Percentiles rank a stretch among this genome's conserved stretches.
Evolutionary conservation across 1,139 yeast genomes (phyloP).

Genomic region (Zhuliangozyma parablackwelliae): DNA sequence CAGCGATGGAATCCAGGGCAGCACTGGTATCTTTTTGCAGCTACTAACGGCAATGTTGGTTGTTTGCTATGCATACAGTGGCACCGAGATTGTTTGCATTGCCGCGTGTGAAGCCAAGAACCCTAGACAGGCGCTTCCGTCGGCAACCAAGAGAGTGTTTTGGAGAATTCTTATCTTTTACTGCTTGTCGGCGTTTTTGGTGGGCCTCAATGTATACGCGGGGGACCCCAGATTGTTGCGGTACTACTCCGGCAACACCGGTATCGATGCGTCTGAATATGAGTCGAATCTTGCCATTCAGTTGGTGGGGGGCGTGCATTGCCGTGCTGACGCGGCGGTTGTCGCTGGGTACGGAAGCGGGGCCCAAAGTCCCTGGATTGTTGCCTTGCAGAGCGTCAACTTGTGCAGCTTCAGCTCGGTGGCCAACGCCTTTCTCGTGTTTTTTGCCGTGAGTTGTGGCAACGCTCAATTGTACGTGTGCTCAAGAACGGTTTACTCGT

Average conservation of each 20-base stretch:
- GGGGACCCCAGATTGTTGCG: slow-evolving; percentile 70
- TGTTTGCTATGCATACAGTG: slow-evolving; percentile 71
- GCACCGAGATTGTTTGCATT: slow-evolving; percentile 77
- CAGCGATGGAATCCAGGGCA: slow-evolving; percentile 55
- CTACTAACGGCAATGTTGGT: slow-evolving; percentile 59
- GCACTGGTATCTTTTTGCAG: slow-evolving; percentile 60
- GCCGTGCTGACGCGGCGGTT: slow-evolving; percentile 26
- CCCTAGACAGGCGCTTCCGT: slow-evolving; percentile 74
- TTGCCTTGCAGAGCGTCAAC: slow-evolving; percentile 70
- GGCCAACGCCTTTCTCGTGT: slow-evolving; percentile 62
- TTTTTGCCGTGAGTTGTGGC: slow-evolving; percentile 75
- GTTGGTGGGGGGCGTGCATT: slow-evolving; percentile 38
- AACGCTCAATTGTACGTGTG: slow-evolving; percentile 75
- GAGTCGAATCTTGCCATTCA: slow-evolving; percentile 28
- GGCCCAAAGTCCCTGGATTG: slow-evolving; percentile 74
- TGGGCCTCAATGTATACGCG: slow-evolving; percentile 66
- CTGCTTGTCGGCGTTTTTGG: slow-evolving; percentile 63
- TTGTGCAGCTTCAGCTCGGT: slow-evolving; percentile 59
- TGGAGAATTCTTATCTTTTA: slow-evolving; percentile 69
- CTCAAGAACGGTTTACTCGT: slow-evolving; percentile 71
- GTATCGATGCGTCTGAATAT: slow-evolving; percentile 21
- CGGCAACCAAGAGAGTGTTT: slow-evolving; percentile 71
- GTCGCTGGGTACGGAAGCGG: slow-evolving; percentile 55
- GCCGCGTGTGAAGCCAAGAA: slow-evolving; percentile 85
- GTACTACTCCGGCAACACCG: slow-evolving; percentile 39